Evolutionary conservation across 2,329 filamentous ascomycete genomes (phyloP), one percentile per base, ranked within the genome.

Genomic region (Fusarium nanum): DNA sequence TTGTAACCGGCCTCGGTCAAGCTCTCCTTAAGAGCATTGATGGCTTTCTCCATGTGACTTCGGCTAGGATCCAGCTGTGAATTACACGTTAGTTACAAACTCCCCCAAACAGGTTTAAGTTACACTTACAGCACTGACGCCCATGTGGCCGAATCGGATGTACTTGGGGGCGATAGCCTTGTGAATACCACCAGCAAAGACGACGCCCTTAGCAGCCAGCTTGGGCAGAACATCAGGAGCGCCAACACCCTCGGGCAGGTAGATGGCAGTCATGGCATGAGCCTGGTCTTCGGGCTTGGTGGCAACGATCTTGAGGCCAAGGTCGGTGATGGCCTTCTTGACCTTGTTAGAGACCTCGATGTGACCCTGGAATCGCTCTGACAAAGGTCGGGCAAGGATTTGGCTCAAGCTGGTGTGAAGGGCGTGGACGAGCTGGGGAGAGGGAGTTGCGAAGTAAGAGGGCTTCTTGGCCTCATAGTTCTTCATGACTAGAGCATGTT

Each of bases 381-480:
- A 85, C 42, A 98, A 84, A 11, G 94, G 92, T 60, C 87, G 87
- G n/a, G 91, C 86, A 53, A 97, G 87, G 77, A 98, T 96, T 81
- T 97, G 93, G 60, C 86, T 91, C 28, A 99, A 86, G 4, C 94
- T 88, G 11, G 94, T 97, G 86, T 99, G 92, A 37, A 99, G 88
- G 49, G 96, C 96, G 81, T 92, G 95, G 73, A 99, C 87, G 53
- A 99, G 89, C 82, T 99, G 96, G 16, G 96, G 96, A 7, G 94
- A 94, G 1, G 96, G 96, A 2, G 96, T 99, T 40, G 96, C 96
- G 78, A 99, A 99, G 86, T 99, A 99, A 4, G 94, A 97, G 40
- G 96, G 89, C 85, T 98, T 99, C 85, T 94, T 93, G 70, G 93
- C 93, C 84, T 99, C 96, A 82, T 99, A 99, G 84, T 98, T 98